These are phyloP conservation scores for Erigeron philadelphicus DNA, from an alignment of 140 eudicot genomes.

Conservation along the genomic window DNA sequence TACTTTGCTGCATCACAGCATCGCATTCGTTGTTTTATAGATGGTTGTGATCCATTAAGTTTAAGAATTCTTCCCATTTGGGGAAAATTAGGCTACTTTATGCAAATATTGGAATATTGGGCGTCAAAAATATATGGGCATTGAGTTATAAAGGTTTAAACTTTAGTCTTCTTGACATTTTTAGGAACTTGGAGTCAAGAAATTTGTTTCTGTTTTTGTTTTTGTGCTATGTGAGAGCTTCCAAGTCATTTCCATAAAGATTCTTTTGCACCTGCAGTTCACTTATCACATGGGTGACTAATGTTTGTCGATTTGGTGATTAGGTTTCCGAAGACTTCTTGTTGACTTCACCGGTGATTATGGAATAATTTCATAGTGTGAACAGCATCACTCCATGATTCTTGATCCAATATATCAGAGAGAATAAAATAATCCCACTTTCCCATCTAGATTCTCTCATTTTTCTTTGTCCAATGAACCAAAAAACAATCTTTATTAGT, in stretches of 20 bases:
- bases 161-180: conserved; percentile 26
- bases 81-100: conserved; percentile 19
- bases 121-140: conserved; percentile 9
- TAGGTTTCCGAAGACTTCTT: conserved; percentile 25
- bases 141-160: conserved; percentile 16
- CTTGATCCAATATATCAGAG: conserved; percentile 17
- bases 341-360: conserved; percentile 33
- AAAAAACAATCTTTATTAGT: conserved; percentile 16
- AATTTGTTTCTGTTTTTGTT: conserved; percentile 8
- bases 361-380: conserved; percentile 29
- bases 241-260: conserved; percentile 30
- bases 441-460: conserved; percentile 22
- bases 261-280: conserved; percentile 22
- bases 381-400: conserved; percentile 23
- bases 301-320: conserved; percentile 20
- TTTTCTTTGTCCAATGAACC: conserved; percentile 25
- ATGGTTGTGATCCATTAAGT: conserved; percentile 14
- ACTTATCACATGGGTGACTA: conserved; percentile 28
- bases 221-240: conserved; percentile 12
- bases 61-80: neutral
- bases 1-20: conserved; percentile 13
- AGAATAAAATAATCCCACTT: conserved; percentile 16
- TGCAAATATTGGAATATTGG: conserved; percentile 26
- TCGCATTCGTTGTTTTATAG: conserved; percentile 4
- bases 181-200: conserved; percentile 9